Base-by-base conservation (phyloP, 768 basidiomycete genomes). In the Suillus placidus region DNA sequence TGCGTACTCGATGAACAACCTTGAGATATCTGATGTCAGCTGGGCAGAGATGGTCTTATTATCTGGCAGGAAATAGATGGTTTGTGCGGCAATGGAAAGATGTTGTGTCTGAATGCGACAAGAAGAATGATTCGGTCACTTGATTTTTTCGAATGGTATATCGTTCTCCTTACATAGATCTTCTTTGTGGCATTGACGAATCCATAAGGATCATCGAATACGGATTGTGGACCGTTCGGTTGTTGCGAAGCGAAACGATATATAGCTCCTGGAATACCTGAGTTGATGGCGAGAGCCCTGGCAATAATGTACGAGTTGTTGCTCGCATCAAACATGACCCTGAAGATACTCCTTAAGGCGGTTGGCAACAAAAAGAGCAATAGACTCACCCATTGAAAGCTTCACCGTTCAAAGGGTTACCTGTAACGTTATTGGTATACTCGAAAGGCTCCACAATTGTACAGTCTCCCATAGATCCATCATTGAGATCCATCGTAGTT, bases 211-310 rank as follows among this genome's bases (percentile, higher is more conserved):
- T 78, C 64, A 66, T 84, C 79, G 70, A 89, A 90, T 9, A 80
- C 80, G 2, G 81, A 72, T 58, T 82, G 75, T 1, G 75, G 70
- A 3, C 86, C 86, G 26, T 74, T 73, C 8, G 79, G 72, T 18
- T 74, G 66, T 64, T 84, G 80, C 9, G 73, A 68, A 3, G 89
- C 88, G 58, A 78, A 78, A 12, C 81, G 82, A 67, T 86, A 88
- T 23, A 91, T 85, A 6, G 90, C 84, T 9, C 83, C 84, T 18
- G 90, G 82, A 0, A 92, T 72, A n/a, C 83, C 81, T n/a, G 84
- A 78, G 35, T 72, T 77, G 1, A 83, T 84, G 3, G 87, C 78
- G 3, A 69, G 73, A 0, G 86, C 84, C 26, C 88, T 82, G 16
- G 86, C 84, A 57, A 80, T 73, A 40, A 88, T 78, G 69, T 86